Evolutionary conservation across 805 yeast species (phyloP), one percentile per base, ranked within the genome.

Genomic region (Kluyveromyces siamensis): DNA sequence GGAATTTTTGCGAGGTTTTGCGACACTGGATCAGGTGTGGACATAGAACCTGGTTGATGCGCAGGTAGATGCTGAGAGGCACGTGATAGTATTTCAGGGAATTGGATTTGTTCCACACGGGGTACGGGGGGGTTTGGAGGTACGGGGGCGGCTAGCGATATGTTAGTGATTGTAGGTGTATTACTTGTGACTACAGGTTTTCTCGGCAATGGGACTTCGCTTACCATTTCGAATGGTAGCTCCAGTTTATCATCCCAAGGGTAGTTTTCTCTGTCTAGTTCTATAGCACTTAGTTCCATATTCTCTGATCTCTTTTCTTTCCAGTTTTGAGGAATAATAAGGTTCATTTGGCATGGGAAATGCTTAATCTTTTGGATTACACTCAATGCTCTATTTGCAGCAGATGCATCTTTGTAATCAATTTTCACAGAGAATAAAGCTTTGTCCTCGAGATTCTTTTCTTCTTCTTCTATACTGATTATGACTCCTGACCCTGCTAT

Each of bases 401-500:
- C 65, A 37, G 53, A 57, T 35, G 61, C 54, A 13, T 58, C 54
- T 44, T 42, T 44, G 46, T 57, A 65, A 37, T 61, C 63, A 40
- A 56, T 55, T 9, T 52, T 41, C 9, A 63, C 53, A 14, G 61
- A 49, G 17, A 59, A 79, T 79, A 72, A 71, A 73, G 67, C 83
- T 73, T 65, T 83, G 63, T 61, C 60, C 21, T 65, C 47, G 6
- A 66, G 63, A 17, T 43, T 33, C 14, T 55, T 87, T 21, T 43
- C 33, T 25, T 33, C 33, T 25, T 33, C 45, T 11, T 18, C 73
- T 8, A 84, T 83, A 53, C 81, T 87, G 14, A 81, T 80, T 25
- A 85, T 77, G 2, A 77, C 76, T 1, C 93, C 93, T 9, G 85
- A 73, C 1, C 90, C 90, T 47, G 85, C 81, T 21, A 84, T 81